Evolutionary conservation across 306 rosid genomes (phyloP).

Genomic region (Begonia peltatifolia): DNA sequence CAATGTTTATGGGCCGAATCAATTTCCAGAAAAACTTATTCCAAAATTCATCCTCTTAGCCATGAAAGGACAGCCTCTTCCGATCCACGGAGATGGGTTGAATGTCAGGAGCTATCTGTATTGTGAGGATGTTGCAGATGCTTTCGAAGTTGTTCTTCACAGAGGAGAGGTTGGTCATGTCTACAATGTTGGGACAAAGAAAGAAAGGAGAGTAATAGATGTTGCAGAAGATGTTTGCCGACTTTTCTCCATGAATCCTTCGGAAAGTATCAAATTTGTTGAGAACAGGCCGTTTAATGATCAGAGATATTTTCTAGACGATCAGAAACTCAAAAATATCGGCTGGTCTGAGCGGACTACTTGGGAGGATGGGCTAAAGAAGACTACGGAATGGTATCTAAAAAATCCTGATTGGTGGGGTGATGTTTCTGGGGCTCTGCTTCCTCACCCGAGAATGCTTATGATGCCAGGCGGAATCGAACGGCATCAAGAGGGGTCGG

Average conservation of each 20-base stretch:
- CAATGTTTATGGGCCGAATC: slow-evolving; percentile 28
- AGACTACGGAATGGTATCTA: slow-evolving; percentile 24
- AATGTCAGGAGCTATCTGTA: slow-evolving; percentile 26
- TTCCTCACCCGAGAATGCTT: slow-evolving; percentile 33
- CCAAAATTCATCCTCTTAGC: slow-evolving; percentile 25
- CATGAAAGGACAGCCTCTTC: slow-evolving; percentile 18
- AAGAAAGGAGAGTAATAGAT: slow-evolving; percentile 20
- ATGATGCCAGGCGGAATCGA: slow-evolving; percentile 12
- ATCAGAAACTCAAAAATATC: slow-evolving; percentile 18
- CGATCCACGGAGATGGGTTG: slow-evolving; percentile 25
- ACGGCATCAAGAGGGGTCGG: not conserved
- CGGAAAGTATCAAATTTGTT: slow-evolving; percentile 14
- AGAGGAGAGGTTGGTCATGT: slow-evolving; percentile 25
- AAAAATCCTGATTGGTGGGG: slow-evolving; percentile 29
- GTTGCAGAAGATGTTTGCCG: slow-evolving; percentile 21
- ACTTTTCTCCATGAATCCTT: slow-evolving; percentile 14
- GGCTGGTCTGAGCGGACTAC: slow-evolving; percentile 20
- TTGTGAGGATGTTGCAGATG: slow-evolving; percentile 29
- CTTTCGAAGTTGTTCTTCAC: slow-evolving; percentile 23
- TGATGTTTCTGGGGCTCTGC: slow-evolving; percentile 29
- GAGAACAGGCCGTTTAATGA: slow-evolving; percentile 29
- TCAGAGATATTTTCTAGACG: slow-evolving; percentile 23
- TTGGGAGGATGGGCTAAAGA: slow-evolving; percentile 25
- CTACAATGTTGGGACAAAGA: slow-evolving; percentile 8
- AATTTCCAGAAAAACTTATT: slow-evolving; percentile 22